These are phyloP conservation scores for Spencermartinsiella ligniputridi DNA, from an alignment of 1,139 yeast species.

Conservation along the genomic window DNA sequence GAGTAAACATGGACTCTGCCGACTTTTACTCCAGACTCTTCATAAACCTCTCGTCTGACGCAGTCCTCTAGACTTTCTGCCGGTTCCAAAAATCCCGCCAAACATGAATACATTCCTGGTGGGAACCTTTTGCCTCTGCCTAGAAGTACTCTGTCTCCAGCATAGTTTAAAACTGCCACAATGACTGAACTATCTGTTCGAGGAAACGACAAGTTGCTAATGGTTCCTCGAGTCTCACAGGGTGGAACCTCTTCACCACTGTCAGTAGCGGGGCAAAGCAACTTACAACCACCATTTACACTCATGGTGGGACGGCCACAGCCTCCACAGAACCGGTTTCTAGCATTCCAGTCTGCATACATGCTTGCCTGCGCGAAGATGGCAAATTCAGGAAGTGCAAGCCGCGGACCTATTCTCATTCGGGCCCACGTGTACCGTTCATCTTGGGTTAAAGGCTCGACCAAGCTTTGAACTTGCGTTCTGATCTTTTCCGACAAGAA, in stretches of 20 bases:
- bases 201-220: constrained; percentile 69
- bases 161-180: constrained; percentile 65
- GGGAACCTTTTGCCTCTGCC: constrained; percentile 63
- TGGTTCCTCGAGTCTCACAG: constrained; percentile 36
- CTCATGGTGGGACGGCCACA: constrained; percentile 73
- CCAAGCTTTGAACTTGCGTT: constrained; percentile 16
- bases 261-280: constrained; percentile 49
- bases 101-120: constrained; percentile 59
- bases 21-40: constrained; percentile 83
- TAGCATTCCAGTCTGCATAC: constrained; percentile 78
- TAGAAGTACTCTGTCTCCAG: constrained; percentile 59
- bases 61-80: constrained; percentile 89
- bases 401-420: constrained; percentile 18
- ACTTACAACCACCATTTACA: constrained; percentile 78
- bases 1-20: constrained; percentile 53
- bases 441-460: constrained; percentile 16
- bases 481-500: constrained; percentile 20
- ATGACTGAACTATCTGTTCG: constrained; percentile 87
- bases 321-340: constrained; percentile 80
- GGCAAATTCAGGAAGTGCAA: constrained; percentile 44
- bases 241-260: constrained; percentile 22
- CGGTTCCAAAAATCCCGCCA: constrained; percentile 96
- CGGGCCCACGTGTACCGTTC: constrained; percentile 5
- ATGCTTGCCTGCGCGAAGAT: constrained; percentile 76
- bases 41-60: constrained; percentile 87